Percentiles rank a stretch among this genome's conserved stretches.
phyloP scores from a whole-genome alignment of 2,329 filamentous ascomycete species.

The Thelonectria olida region DNA sequence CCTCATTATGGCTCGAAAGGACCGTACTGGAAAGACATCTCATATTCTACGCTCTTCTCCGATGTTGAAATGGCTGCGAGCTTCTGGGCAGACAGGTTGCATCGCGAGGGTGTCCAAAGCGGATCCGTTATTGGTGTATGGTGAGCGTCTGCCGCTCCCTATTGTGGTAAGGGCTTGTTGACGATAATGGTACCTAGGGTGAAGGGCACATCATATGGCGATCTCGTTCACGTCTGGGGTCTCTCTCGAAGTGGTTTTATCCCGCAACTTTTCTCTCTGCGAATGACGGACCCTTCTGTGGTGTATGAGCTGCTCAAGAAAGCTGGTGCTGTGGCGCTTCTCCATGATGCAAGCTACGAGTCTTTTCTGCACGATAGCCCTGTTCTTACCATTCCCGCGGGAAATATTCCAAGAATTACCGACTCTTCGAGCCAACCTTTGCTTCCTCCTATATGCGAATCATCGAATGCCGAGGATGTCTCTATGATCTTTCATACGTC shows the following conservation, averaged over 20 bases:
- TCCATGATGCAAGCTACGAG: conserved; percentile 18
- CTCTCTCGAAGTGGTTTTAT: conserved; percentile 32
- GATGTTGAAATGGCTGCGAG: conserved; percentile 21
- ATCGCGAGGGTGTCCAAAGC: neutral
- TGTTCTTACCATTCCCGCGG: neutral
- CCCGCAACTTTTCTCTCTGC: conserved; percentile 30
- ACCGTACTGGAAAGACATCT: conserved; percentile 19
- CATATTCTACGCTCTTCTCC: conserved; percentile 15
- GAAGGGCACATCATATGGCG: conserved; percentile 23
- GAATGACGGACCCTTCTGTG: conserved; percentile 27
- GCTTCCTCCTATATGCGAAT: neutral
- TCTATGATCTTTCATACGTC: conserved; percentile 32
- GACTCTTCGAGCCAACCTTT: neutral
- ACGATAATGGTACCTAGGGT: conserved; percentile 20
- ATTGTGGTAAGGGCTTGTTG: neutral
- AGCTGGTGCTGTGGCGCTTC: conserved; percentile 18
- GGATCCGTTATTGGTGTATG: conserved; percentile 32
- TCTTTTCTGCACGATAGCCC: conserved; percentile 5
- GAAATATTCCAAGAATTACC: neutral
- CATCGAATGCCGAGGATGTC: conserved; percentile 15
- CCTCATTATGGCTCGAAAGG: neutral
- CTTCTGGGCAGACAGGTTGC: conserved; percentile 24
- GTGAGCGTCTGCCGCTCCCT: neutral
- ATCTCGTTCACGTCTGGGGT: conserved; percentile 29
- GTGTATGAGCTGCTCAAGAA: conserved; percentile 26